Evolutionary conservation across 1,284 basidiomycete genomes (phyloP), one percentile per base, ranked within the genome.

Genomic region (Mycena citricolor): DNA sequence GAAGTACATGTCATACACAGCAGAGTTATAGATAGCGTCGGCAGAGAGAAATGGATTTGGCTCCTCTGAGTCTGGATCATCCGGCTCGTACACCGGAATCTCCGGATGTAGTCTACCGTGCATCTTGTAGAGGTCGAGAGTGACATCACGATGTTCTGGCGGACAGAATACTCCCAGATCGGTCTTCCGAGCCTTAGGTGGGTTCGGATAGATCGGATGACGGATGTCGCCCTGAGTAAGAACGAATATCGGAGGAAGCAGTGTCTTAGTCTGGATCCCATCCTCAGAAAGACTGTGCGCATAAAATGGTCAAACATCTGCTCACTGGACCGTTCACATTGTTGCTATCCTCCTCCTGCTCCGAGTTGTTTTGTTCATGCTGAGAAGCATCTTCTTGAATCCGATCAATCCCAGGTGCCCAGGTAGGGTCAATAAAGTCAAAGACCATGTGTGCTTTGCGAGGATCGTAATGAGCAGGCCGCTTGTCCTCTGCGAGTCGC

Each of bases 401-500:
- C 28, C 40, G 35, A 10, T 33, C 24, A 13, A 51, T 37, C 12
- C 50, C 50, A 7, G 50, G 50, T 17, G 47, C 47, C 52, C 52
- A 54, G 0, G 52, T 54, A 13, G 49, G 52, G 30, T 54, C 49
- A 21, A 54, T 54, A 21, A 54, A 54, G 8, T 26, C 23, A 16
- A 54, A 54, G 3, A 22, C 21, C 12, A 10, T 14, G 23, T 54
- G 49, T 3, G 49, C 49, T 2, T 29, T 29, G 6, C 42, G 44
- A 3, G 46, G 42, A 22, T 52, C 47, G 20, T 52, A 52, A 2
- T 28, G 12, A 4, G 50, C 50, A 2, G 50, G 47, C 5, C 22
- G 41, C 13, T 36, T 49, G 19, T 49, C 36, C 25, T 52, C 42
- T 1, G 42, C 37, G 7, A 52, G 24, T 1, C 50, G 47, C 14